Evolutionary conservation across 495 filamentous ascomycete species (phyloP), one percentile per base, ranked within the genome.

Genomic region (Penicillium parvum): DNA sequence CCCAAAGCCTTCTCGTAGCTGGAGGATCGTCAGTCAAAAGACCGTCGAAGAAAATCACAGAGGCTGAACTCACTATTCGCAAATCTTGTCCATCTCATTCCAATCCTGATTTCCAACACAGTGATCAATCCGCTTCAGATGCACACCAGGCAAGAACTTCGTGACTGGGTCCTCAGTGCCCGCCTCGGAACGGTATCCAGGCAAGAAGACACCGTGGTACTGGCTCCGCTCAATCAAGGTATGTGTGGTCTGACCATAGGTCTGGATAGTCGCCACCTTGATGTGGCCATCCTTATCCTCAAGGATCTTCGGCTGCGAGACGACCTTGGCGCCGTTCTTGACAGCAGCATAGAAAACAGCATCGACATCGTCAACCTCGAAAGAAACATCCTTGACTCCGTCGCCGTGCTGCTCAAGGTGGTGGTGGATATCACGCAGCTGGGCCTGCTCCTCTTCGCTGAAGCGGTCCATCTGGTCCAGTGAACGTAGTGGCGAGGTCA

Each of bases 61-160:
- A 23, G 5, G 16, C 7, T 10, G 28, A 47, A 52, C 46, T 47
- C 45, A 81, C 78, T 88, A 94, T 45, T 81, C 83, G 66, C 90
- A 95, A 21, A 84, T 80, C 23, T 76, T 74, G 18, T 84, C 83
- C 87, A 96, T 90, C 61, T 86, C 78, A 61, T 81, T 74, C 89
- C 90, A 95, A 64, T 84, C 81, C 65, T 95, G 89, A 64, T 96
- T 96, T 32, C 90, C 90, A 46, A 95, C 90, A 62, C 90, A 95
- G 66, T 96, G 90, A 68, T 95, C 90, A 60, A 96, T 86, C 43
- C 75, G 75, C 40, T 75, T 73, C 16, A 95, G 71, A 3, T 68
- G 55, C n/a, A 95, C 74, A 12, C 60, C 41, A 0, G 89, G 88
- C 37, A 81, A 49, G 26, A 70, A 60, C 25, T 55, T 58, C 0